Percentiles rank a stretch among this genome's conserved stretches.
phyloP scores from a whole-genome alignment of 169 alveolate genomes.

The Cystoisospora suis region DNA sequence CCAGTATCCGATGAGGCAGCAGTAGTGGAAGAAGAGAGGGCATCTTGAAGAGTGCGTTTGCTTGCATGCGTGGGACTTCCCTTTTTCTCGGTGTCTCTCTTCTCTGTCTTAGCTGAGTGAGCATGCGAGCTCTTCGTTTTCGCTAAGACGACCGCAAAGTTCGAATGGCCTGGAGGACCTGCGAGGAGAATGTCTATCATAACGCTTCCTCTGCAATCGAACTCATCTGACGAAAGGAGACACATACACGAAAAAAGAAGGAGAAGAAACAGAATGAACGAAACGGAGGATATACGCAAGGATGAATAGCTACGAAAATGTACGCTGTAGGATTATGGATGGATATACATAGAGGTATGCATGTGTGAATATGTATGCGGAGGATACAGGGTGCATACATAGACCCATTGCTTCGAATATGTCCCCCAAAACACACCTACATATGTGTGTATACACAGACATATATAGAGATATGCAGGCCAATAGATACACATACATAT shows the following conservation, averaged over 20 bases:
- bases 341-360: too few species aligned
- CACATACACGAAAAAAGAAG: background rate
- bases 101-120: too few species aligned
- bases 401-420: background rate
- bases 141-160: slow-evolving; percentile 3
- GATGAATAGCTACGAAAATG: too few species aligned
- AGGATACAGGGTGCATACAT: background rate
- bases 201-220: background rate
- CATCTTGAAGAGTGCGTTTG: too few species aligned
- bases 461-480: background rate
- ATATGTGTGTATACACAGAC: background rate
- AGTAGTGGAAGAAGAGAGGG: too few species aligned
- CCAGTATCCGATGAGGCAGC: too few species aligned
- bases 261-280: background rate
- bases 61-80: too few species aligned
- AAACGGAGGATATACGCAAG: background rate
- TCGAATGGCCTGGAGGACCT: background rate
- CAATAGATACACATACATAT: background rate
- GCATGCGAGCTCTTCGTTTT: too few species aligned
- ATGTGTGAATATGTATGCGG: background rate
- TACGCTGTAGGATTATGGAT: too few species aligned
- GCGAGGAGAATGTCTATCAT: slow-evolving; percentile 4
- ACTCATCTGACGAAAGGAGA: background rate
- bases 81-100: too few species aligned
- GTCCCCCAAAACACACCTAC: too few species aligned